Percentiles rank a stretch among this genome's conserved stretches.
phyloP scores from a whole-genome alignment of 352 stramenopile species.

The Pythium grandisporangium region DNA sequence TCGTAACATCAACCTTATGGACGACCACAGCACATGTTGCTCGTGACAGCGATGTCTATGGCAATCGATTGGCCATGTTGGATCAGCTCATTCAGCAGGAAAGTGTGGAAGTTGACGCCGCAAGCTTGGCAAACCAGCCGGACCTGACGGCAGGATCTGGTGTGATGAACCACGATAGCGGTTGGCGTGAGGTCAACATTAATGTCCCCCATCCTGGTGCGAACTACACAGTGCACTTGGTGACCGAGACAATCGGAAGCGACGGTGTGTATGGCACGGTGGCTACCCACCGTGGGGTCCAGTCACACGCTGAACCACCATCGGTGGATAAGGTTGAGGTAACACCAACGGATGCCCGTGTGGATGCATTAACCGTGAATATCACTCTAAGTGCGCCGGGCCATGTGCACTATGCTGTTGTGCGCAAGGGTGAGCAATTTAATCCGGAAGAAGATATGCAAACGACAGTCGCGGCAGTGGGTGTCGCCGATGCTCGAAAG shows the following conservation, averaged over 20 bases:
- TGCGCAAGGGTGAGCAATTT: conserved; percentile 23
- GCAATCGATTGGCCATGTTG: conserved; percentile 53
- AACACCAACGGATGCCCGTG: conserved; percentile 41
- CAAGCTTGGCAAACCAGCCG: conserved; percentile 8
- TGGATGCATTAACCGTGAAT: conserved; percentile 51
- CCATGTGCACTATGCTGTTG: conserved; percentile 55
- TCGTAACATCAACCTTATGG: conserved; percentile 35
- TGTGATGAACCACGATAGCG: conserved; percentile 19
- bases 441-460: too few relatives aligned
- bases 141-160: too few relatives aligned
- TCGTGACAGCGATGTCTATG: conserved; percentile 32
- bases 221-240: conserved; percentile 69
- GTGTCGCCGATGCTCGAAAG: too few relatives aligned
- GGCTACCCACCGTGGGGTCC: conserved; percentile 42
- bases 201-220: conserved; percentile 30
- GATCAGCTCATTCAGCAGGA: conserved; percentile 39
- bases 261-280: conserved; percentile 68
- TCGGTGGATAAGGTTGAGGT: conserved; percentile 24
- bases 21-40: conserved; percentile 22
- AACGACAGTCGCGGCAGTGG: conserved; percentile 4
- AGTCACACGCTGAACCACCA: conserved; percentile 35
- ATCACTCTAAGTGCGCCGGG: conserved; percentile 30
- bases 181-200: conserved; percentile 46
- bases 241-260: conserved; percentile 58
- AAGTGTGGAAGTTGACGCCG: conserved; percentile 21